Base-by-base conservation (phyloP, 345 rosid species). In the Schrenkiella parvula region DNA sequence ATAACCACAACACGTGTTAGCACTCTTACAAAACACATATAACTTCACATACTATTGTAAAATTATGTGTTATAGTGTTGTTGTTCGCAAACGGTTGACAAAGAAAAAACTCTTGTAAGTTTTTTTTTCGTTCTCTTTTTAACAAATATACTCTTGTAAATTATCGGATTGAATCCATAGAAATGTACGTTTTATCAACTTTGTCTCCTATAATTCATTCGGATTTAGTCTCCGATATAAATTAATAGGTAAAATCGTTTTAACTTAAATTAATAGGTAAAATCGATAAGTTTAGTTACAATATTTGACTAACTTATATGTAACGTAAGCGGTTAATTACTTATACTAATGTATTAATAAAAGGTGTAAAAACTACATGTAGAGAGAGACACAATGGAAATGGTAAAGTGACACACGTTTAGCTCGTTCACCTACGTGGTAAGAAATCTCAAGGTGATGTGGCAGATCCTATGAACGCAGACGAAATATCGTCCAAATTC, bases 391-490 rank as follows among this genome's bases (percentile, higher is more conserved):
- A 41, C 3, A 3, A 15, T 18, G 35, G 14, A 21, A 48, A 60
- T 25, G 18, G 58, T 61, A 28, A 41, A 64, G 28, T 1, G 42
- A 52, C 73, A 68, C 74, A 74, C 73, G 78, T 75, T 68, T 75
- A 31, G 57, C 19, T 59, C 35, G 13, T 56, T 47, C 70, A 76
- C 60, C 44, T 55, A 70, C 70, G 44, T 70, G 71, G 76, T 64
- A 76, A 69, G 43, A 69, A 56, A 35, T 52, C 52, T 26, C 25
- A 8, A 54, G 4, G 10, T 64, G 67, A 70, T 44, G 71, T 76
- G 71, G 59, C 75, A 25, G 61, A 2, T 54, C 0, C 25, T 8
- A 25, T 12, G 74, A 69, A 69, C 59, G 46, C 0, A 70, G 75
- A 54, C 44, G 66, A 38, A 6, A 63, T 62, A 14, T 19, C n/a